A percentile compares a stretch with the other conserved stretches of the same genome.
Evolutionary conservation across 208 protist genomes (phyloP).

Genomic region (Endotrypanum monterogeii): DNA sequence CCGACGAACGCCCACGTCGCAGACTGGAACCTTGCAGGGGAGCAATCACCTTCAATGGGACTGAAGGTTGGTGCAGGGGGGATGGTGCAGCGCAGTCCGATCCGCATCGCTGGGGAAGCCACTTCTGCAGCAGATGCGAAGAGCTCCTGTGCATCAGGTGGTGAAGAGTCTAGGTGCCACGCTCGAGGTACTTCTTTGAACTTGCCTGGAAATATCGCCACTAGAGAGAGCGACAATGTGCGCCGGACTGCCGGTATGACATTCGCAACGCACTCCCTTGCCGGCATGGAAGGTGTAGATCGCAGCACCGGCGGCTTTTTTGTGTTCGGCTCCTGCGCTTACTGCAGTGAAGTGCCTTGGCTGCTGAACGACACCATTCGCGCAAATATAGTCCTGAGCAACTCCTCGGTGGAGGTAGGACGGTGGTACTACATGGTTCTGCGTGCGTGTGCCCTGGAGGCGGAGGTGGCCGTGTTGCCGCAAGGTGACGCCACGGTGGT

Average conservation of each 20-base stretch:
- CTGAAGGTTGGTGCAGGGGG: background rate
- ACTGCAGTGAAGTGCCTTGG: conserved; percentile 85
- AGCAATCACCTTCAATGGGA: background rate
- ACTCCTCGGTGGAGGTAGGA: conserved; percentile 26
- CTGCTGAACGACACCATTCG: conserved; percentile 91
- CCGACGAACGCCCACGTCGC: conserved; percentile 9
- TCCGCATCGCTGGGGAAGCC: background rate
- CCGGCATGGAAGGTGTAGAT: conserved; percentile 13
- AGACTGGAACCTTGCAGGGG: background rate
- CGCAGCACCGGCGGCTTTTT: conserved; percentile 55
- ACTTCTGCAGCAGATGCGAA: background rate
- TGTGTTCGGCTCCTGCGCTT: conserved; percentile 68
- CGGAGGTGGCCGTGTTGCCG: conserved; percentile 75
- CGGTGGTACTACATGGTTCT: conserved; percentile 73
- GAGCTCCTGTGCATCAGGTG: background rate
- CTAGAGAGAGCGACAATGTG: conserved; percentile 7
- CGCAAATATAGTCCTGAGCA: conserved; percentile 92
- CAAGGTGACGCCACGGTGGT: conserved; percentile 88
- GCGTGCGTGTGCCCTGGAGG: conserved; percentile 62
- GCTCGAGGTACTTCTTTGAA: background rate
- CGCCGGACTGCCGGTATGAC: conserved; percentile 18
- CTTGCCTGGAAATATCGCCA: background rate
- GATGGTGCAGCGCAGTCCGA: background rate
- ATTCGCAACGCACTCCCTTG: conserved; percentile 11
- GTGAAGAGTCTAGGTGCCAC: background rate